Base-by-base conservation (phyloP, 495 filamentous ascomycete genomes). In the Rhypophila decipiens region DNA sequence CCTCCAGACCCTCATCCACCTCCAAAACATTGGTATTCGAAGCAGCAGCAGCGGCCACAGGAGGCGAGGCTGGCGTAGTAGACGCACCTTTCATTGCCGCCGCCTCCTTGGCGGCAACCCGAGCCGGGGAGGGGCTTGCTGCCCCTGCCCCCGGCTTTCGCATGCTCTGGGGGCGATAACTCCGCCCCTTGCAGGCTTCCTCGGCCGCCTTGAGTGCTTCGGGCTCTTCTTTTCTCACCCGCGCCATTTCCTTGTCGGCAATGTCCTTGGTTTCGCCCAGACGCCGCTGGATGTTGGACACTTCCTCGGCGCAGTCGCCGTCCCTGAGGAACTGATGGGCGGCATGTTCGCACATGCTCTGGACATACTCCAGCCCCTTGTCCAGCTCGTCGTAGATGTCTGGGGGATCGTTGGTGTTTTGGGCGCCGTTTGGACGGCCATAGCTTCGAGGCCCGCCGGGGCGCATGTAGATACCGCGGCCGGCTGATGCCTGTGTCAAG, bases 311-410 rank as follows among this genome's bases (percentile, higher is more conserved):
- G 64, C 90, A 96, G 49, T 90, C 83, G 18, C 89, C 90, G 44
- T 86, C 81, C 18, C 90, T 79, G 11, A 96, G 74, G 47, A 94
- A 87, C 59, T 93, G 86, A 61, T 91, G 89, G 2, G 90, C 90
- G 12, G 80, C 90, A 43, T 81, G 79, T 65, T 95, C 90, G 63
- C 87, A 94, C 56, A 88, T 76, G 39, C 73, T 76, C 58, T 95
- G 86, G 11, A 85, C 85, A 43, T 78, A 76, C 57, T 96, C 88
- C 41, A 96, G 71, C 1, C 80, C 76, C 58, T 81, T 83, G 55
- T 94, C 90, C 1, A 86, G 69, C 36, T 76, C 70, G 55, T 93
- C 87, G 64, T 85, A 91, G 10, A 78, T 64, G 46, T 76, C 75
- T 12, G 24, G 36, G 31, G 39, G 13, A 4, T 13, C 29, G 21